Percentiles rank a stretch among this genome's conserved stretches.
These are phyloP conservation scores for Phlebopus sp. DNA, from an alignment of 1,284 basidiomycete genomes.

Conservation along the genomic window DNA sequence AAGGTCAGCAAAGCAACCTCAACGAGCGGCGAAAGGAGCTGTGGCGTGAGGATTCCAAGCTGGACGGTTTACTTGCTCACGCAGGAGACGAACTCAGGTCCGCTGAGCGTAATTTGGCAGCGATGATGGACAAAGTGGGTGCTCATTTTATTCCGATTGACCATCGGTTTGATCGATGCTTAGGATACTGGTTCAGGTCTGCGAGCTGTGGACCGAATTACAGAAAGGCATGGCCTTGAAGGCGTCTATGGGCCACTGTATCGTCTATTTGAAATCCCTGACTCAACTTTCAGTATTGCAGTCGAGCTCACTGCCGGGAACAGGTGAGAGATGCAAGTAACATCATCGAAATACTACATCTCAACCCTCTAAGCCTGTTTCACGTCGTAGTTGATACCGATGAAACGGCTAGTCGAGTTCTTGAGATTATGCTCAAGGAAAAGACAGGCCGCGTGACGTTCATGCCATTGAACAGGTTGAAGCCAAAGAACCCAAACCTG, in stretches of 20 bases:
- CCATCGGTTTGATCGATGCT: slow-evolving; percentile 4
- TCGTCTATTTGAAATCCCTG: slow-evolving; percentile 88
- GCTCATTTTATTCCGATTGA: neutral
- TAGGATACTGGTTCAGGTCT: slow-evolving; percentile 90
- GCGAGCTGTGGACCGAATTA: slow-evolving; percentile 80
- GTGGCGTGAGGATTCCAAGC: slow-evolving; percentile 93
- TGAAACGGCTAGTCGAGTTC: slow-evolving; percentile 82
- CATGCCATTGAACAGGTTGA: slow-evolving; percentile 97
- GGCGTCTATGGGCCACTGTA: slow-evolving; percentile 95
- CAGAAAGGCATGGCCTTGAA: slow-evolving; percentile 66
- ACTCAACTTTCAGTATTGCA: slow-evolving; percentile 88
- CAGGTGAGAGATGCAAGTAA: slow-evolving; percentile 50
- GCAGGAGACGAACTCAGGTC: slow-evolving; percentile 79
- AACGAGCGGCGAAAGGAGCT: slow-evolving; percentile 86
- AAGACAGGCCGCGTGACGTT: slow-evolving; percentile 95
- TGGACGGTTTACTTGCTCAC: slow-evolving; percentile 73
- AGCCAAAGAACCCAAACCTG: slow-evolving; percentile 63
- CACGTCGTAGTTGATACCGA: slow-evolving; percentile 98
- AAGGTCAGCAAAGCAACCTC: slow-evolving; percentile 70
- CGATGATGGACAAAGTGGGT: slow-evolving; percentile 93
- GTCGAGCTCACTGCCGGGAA: slow-evolving; percentile 94
- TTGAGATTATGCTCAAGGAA: slow-evolving; percentile 91
- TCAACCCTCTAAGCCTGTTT: slow-evolving; percentile 68
- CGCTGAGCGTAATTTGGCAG: slow-evolving; percentile 76
- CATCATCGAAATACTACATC: slow-evolving; percentile 1